Evolutionary conservation across 805 yeast genomes (phyloP), one percentile per base, ranked within the genome.

Genomic region (Lachancea lanzarotensis): DNA sequence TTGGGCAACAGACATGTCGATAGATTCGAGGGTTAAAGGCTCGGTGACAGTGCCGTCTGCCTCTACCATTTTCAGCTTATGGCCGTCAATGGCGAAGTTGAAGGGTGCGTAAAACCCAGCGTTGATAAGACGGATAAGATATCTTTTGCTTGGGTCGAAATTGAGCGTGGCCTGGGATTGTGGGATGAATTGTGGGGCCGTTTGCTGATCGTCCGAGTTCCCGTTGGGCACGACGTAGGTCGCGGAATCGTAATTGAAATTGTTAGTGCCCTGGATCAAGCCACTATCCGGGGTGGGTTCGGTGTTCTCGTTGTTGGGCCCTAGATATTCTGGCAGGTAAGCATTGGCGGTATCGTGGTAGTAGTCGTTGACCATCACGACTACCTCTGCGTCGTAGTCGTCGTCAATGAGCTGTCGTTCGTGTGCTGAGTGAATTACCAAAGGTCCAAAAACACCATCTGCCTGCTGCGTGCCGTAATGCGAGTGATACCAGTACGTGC

Each of bases 1-100:
- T 63, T 84, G 91, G 9, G 86, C 90, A 16, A 79, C 84, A 1
- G 84, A 72, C 41, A 74, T 57, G 53, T 68, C 72, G 25, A 74
- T 46, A 47, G 68, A 65, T 15, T 66, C 70, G 7, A 74, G 71
- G 39, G 62, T 64, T 43, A 66, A 55, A 18, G 74, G 74, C 46
- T 73, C 70, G 10, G 75, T 75, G 38, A 70, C 63, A 17, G 77
- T 67, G 19, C 82, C 81, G 49, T 76, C 82, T 19, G 73, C 71
- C 52, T 75, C 82, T 33, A 77, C 71, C 13, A 77, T 65, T 7
- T 72, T 69, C 47, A 77, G 65, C 36, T 61, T 64, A 58, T 76
- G 82, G 50, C 68, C 70, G 56, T 77, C 81, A 51, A 77, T 62
- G 39, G 68, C 70, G 52, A 76, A 62, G 50, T 70, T 71, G 53